Percentiles rank a stretch among this genome's conserved stretches.
Conservation (phyloP, 2,329 filamentous ascomycete genomes). For the Arachnopeziza araneosa region DNA sequence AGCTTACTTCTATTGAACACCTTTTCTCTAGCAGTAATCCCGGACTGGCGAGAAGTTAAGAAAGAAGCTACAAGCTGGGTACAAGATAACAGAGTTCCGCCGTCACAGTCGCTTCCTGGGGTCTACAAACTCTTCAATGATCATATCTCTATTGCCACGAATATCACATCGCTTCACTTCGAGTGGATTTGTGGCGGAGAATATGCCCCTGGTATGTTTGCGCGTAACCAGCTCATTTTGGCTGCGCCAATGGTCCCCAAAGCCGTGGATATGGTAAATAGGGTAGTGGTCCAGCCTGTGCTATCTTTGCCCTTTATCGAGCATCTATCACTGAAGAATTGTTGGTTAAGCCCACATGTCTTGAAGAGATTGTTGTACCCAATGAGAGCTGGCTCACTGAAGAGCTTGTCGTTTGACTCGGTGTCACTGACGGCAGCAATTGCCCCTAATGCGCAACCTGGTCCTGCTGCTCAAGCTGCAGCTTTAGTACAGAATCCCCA, state of each 20-base stretch:
- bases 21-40: conserved; percentile 55
- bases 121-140: conserved; percentile 48
- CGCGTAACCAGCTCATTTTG: conserved; percentile 57
- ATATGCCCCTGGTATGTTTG: conserved; percentile 53
- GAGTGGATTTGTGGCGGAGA: conserved; percentile 67
- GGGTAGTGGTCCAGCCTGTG: conserved; percentile 25
- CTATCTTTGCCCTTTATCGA: conserved; percentile 52
- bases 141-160: conserved; percentile 41
- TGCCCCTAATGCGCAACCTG: conserved; percentile 18
- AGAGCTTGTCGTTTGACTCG: conserved; percentile 53
- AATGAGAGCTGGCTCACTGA: conserved; percentile 42
- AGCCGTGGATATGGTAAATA: conserved; percentile 31
- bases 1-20: conserved; percentile 48
- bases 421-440: conserved; percentile 55
- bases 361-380: conserved; percentile 45
- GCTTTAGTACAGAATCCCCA: conserved; percentile 6
- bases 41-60: conserved; percentile 58
- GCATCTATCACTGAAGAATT: conserved; percentile 60
- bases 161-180: conserved; percentile 54
- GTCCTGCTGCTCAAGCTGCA: conserved; percentile 6
- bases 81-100: conserved; percentile 42
- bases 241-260: conserved; percentile 48
- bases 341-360: conserved; percentile 58
- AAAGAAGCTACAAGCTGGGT: conserved; percentile 47
- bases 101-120: conserved; percentile 44